A percentile compares a stretch with the other conserved stretches of the same genome.
Evolutionary conservation across 2,329 filamentous ascomycete genomes (phyloP).

Genomic region (Gliomastix tumulicola): DNA sequence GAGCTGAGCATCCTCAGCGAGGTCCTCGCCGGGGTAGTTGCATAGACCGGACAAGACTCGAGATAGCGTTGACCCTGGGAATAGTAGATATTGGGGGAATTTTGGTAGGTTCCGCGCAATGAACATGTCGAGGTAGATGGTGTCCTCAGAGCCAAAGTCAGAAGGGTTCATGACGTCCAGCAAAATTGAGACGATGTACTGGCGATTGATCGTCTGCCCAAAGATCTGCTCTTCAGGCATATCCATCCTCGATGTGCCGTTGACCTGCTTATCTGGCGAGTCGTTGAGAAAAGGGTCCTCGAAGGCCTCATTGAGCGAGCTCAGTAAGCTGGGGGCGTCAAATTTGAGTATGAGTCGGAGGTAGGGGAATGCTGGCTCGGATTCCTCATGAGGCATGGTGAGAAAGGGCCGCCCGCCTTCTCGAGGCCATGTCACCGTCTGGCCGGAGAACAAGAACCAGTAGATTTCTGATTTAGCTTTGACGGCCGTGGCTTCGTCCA

Average conservation of each 20-base stretch:
- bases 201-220: conserved; percentile 71
- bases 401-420: conserved; percentile 52
- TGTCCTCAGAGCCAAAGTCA: conserved; percentile 73
- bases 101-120: conserved; percentile 93
- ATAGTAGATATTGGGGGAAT: conserved; percentile 89
- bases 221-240: conserved; percentile 60
- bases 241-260: conserved; percentile 41
- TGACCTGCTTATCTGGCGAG: conserved; percentile 54
- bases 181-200: conserved; percentile 87
- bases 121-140: conserved; percentile 97
- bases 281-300: conserved; percentile 92
- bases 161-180: conserved; percentile 79
- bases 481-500: conserved; percentile 65
- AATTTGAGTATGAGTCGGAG: conserved; percentile 79
- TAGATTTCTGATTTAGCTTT: conserved; percentile 85
- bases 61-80: conserved; percentile 80
- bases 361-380: conserved; percentile 77
- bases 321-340: conserved; percentile 87
- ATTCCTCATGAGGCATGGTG: conserved; percentile 46
- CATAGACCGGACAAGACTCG: conserved; percentile 78
- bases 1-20: conserved; percentile 92
- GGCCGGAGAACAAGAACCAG: conserved; percentile 87
- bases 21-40: conserved; percentile 69
- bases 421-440: conserved; percentile 67
- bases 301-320: conserved; percentile 93